Percentiles rank a stretch among this genome's conserved stretches.
phyloP scores from a whole-genome alignment of 1,284 basidiomycete genomes.

The Boletus sp. region DNA sequence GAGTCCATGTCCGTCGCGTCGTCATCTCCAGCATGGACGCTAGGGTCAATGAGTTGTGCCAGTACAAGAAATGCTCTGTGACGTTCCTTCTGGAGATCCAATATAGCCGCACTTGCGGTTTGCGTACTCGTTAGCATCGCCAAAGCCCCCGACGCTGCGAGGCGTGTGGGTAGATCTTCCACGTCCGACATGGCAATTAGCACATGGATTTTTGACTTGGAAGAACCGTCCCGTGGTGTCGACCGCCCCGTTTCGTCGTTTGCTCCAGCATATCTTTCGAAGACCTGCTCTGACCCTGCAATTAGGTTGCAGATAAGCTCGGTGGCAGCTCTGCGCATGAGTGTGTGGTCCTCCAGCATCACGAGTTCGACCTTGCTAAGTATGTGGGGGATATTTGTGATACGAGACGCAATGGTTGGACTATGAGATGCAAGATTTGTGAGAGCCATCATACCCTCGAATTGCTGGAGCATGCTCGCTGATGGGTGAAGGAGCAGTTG shows the following conservation, averaged over 20 bases:
- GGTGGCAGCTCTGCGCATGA: conserved; percentile 82
- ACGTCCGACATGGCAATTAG: conserved; percentile 82
- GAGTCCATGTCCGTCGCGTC: conserved; percentile 33
- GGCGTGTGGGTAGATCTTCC: conserved; percentile 75
- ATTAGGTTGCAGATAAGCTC: conserved; percentile 95
- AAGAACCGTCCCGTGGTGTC: conserved; percentile 35
- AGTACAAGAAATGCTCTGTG: conserved; percentile 59
- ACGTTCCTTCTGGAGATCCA: conserved; percentile 59
- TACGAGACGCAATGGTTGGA: conserved; percentile 57
- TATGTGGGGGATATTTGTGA: conserved; percentile 60
- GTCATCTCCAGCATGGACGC: conserved; percentile 31
- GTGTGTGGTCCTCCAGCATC: conserved; percentile 77
- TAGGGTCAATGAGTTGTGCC: conserved; percentile 60
- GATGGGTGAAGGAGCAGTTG: conserved; percentile 64
- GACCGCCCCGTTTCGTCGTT: conserved; percentile 39
- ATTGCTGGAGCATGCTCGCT: conserved; percentile 76
- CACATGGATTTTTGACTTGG: conserved; percentile 71
- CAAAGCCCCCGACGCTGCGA: conserved; percentile 83
- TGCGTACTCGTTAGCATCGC: conserved; percentile 71
- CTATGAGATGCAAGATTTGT: conserved; percentile 90
- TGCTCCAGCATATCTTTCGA: conserved; percentile 62
- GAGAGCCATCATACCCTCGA: conserved; percentile 92
- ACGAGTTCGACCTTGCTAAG: conserved; percentile 73
- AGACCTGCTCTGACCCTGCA: conserved; percentile 70
- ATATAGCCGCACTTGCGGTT: conserved; percentile 55